A percentile compares a stretch with the other conserved stretches of the same genome.
These are phyloP conservation scores for Xylaria curta DNA, from an alignment of 495 filamentous ascomycete species.

Conservation along the genomic window DNA sequence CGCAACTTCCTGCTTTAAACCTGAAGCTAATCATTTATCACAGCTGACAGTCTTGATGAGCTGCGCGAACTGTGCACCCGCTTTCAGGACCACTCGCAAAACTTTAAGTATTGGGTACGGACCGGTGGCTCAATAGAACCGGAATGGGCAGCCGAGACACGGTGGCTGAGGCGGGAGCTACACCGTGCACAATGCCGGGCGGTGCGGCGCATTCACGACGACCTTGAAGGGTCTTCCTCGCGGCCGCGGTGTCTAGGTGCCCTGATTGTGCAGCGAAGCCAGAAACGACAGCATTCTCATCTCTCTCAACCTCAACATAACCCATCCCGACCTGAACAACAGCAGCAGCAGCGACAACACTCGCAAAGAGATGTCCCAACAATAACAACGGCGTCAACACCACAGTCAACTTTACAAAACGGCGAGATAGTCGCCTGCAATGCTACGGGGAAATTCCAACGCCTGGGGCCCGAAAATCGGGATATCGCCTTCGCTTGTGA, in stretches of 20 bases:
- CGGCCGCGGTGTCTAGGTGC: constrained; percentile 51
- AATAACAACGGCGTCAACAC: neutral
- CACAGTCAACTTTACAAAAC: neutral
- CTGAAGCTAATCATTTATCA: constrained; percentile 3
- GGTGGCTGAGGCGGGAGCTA: constrained; percentile 44
- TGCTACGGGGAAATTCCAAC: constrained; percentile 42
- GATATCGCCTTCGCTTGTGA: constrained; percentile 58
- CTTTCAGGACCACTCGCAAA: constrained; percentile 48
- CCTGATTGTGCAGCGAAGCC: constrained; percentile 49
- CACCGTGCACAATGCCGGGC: constrained; percentile 57
- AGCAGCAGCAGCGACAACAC: constrained; percentile 16
- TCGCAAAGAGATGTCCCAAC: neutral
- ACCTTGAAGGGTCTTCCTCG: constrained; percentile 35
- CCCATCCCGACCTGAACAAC: neutral
- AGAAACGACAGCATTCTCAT: constrained; percentile 29
- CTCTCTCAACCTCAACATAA: neutral
- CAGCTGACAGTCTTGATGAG: constrained; percentile 52
- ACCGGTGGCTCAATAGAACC: constrained; percentile 53
- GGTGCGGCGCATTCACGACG: constrained; percentile 51
- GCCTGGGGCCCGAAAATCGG: constrained; percentile 33
- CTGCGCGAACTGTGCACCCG: constrained; percentile 46
- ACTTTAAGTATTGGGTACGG: constrained; percentile 53
- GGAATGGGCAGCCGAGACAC: constrained; percentile 51
- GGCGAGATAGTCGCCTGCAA: constrained; percentile 28
- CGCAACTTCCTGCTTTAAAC: neutral